A percentile compares a stretch with the other conserved stretches of the same genome.
Evolutionary conservation across 192 early-diverging fungal species (phyloP).

Genomic region (Neocallimastix lanati): DNA sequence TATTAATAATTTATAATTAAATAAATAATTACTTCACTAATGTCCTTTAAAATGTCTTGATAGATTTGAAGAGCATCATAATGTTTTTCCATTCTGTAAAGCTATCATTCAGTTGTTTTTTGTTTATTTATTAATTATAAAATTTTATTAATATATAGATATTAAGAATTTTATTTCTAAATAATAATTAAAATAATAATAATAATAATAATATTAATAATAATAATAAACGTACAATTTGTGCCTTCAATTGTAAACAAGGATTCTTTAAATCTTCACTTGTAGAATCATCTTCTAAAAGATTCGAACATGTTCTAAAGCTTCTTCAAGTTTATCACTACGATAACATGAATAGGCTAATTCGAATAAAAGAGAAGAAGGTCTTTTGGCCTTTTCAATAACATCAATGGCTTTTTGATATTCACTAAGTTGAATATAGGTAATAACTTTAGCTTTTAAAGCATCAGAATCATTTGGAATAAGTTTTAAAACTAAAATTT

Average conservation of each 20-base stretch:
- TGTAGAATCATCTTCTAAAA: slow-evolving; percentile 2
- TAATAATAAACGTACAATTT: slow-evolving; percentile 30
- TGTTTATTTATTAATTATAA: no score
- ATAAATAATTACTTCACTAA: not conserved
- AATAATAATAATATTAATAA: no score
- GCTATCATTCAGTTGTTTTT: slow-evolving; percentile 8
- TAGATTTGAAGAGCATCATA: slow-evolving; percentile 19
- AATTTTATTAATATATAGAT: no score
- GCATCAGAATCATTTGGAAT: slow-evolving; percentile 26
- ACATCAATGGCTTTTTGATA: slow-evolving; percentile 29
- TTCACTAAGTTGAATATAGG: slow-evolving; percentile 28
- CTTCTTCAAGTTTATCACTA: slow-evolving; percentile 28
- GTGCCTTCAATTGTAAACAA: slow-evolving; percentile 33
- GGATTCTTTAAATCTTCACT: slow-evolving; percentile 12
- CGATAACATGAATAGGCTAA: slow-evolving; percentile 49
- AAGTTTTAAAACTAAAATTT: not conserved
- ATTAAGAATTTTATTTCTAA: no score
- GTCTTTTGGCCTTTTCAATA: slow-evolving; percentile 8
- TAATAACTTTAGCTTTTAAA: slow-evolving; percentile 33
- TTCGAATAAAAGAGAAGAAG: slow-evolving; percentile 19
- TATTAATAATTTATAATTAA: no score
- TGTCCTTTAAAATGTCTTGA: slow-evolving; percentile 16
- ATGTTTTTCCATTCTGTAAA: slow-evolving; percentile 36
- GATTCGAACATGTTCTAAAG: slow-evolving; percentile 11
- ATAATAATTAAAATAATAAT: no score